Percentiles rank a stretch among this genome's conserved stretches.
Conservation (phyloP, 78 protist genomes). For the Dictyostelium firmibasis region DNA sequence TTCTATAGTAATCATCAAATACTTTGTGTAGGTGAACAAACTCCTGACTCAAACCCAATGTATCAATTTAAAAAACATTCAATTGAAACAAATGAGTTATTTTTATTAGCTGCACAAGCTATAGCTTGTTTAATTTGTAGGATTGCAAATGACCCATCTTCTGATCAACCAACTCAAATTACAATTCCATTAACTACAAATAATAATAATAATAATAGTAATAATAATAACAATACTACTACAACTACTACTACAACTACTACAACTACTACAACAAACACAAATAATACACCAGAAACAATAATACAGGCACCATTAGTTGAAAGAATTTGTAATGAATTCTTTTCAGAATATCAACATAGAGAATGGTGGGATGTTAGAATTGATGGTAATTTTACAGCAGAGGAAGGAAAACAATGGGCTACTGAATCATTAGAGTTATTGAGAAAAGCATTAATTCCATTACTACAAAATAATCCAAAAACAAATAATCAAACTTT, state of each 20-base stretch:
- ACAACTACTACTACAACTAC: not conserved
- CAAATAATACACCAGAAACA: not conserved
- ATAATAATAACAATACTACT: not conserved
- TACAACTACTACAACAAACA: not conserved
- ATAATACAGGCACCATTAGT: not conserved
- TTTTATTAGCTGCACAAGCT: slow-evolving; percentile 71
- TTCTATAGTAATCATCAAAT: slow-evolving; percentile 68
- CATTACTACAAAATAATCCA: slow-evolving; percentile 35
- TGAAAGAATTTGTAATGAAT: slow-evolving; percentile 49
- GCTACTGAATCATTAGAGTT: slow-evolving; percentile 40
- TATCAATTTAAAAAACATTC: slow-evolving; percentile 68
- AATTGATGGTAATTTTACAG: slow-evolving; percentile 64
- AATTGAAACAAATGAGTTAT: slow-evolving; percentile 68
- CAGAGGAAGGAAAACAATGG: slow-evolving; percentile 38
- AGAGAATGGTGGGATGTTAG: slow-evolving; percentile 79
- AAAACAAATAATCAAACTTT: slow-evolving; percentile 25
- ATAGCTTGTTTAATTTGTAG: slow-evolving; percentile 29
- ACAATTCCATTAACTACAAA: not conserved
- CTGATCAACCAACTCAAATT: not conserved
- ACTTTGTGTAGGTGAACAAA: slow-evolving; percentile 69
- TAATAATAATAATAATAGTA: not conserved
- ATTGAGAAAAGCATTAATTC: slow-evolving; percentile 29
- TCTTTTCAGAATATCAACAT: slow-evolving; percentile 43
- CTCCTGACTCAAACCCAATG: slow-evolving; percentile 44
- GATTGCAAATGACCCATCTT: slow-evolving; percentile 4